These are phyloP conservation scores for Lasiodiplodia theobromae DNA, from an alignment of 2,329 filamentous ascomycete species.

Conservation along the genomic window DNA sequence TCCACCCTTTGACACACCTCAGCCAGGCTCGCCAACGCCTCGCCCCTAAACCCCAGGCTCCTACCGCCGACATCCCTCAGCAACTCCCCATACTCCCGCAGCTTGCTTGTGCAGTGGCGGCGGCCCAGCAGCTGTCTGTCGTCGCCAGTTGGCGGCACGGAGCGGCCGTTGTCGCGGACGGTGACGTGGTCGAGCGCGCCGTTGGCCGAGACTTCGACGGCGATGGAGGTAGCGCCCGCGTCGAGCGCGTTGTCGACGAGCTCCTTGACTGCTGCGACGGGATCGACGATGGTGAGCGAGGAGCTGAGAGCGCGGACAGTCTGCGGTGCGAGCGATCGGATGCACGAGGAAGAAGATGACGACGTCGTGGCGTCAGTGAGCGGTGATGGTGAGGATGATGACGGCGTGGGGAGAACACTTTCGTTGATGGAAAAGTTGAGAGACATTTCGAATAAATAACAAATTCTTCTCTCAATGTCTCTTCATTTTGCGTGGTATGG, in stretches of 20 bases:
- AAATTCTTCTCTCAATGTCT: no score
- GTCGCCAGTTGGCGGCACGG: conserved; percentile 67
- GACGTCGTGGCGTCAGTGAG: background rate
- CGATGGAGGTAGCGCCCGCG: conserved; percentile 70
- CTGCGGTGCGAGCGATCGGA: conserved; percentile 46
- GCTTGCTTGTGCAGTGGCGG: conserved; percentile 77
- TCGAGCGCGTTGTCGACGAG: conserved; percentile 80
- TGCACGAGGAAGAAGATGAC: background rate
- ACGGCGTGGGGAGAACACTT: no score
- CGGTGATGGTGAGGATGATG: background rate
- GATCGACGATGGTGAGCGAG: conserved; percentile 65
- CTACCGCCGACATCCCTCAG: conserved; percentile 62
- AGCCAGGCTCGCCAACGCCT: conserved; percentile 73
- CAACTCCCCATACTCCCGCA: conserved; percentile 66
- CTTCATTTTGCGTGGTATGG: no score
- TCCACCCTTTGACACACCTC: conserved; percentile 62
- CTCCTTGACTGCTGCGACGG: conserved; percentile 73
- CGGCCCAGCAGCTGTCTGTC: conserved; percentile 70
- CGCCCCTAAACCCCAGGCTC: conserved; percentile 78
- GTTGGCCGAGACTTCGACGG: conserved; percentile 69
- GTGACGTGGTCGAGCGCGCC: conserved; percentile 70
- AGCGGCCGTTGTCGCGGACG: conserved; percentile 71
- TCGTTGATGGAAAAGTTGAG: no score
- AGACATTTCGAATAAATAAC: no score
- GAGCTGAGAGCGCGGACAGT: conserved; percentile 66